Base-by-base conservation (phyloP, 225 moss, liverwort and hornwort species). In the Physcomitrium patens region DNA sequence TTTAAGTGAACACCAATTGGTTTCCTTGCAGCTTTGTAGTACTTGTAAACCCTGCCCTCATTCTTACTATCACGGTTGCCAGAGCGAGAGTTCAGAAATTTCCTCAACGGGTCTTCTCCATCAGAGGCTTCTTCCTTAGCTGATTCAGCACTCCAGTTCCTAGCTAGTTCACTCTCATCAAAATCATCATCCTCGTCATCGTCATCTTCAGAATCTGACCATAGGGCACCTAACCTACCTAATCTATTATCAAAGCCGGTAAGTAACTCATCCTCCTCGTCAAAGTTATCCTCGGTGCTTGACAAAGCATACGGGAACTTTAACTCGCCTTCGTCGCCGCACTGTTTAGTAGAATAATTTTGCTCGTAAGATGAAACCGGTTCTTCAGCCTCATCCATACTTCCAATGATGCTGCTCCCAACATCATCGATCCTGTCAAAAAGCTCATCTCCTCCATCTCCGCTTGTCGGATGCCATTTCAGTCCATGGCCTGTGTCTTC, bases 21-120 rank as follows among this genome's bases (percentile, higher is more conserved):
- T 51, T 86, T 83, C 74, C 70, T 81, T 51, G 45, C 83, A 76
- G 83, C 79, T 60, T 88, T 88, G 67, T 82, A 83, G 47, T 70
- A 85, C 58, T 85, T 85, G 60, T 62, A 78, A 49, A 88, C 85
- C 63, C 85, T 78, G 58, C 86, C 89, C 66, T 86, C 89, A 57
- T 43, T 59, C 45, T 70, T 77, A 67, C 78, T 81, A 42, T 86
- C 80, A 28, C 86, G 79, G 77, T 81, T 82, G 51, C 86, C 89
- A n/a, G 84, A 75, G 65, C 84, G 86, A 59, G 89, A 81, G 23
- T 62, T 80, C 60, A 89, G 65, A 84, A 89, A 89, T 63, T 58
- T 75, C 45, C 81, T 77, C 1, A 89, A 75, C 28, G 79, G 80
- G 77, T 89, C 89, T 68, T 77, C 81, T 31, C 75, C 73, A 31